phyloP scores from a whole-genome alignment of 106 monocot genomes.

The Dactylorhiza incarnata region DNA sequence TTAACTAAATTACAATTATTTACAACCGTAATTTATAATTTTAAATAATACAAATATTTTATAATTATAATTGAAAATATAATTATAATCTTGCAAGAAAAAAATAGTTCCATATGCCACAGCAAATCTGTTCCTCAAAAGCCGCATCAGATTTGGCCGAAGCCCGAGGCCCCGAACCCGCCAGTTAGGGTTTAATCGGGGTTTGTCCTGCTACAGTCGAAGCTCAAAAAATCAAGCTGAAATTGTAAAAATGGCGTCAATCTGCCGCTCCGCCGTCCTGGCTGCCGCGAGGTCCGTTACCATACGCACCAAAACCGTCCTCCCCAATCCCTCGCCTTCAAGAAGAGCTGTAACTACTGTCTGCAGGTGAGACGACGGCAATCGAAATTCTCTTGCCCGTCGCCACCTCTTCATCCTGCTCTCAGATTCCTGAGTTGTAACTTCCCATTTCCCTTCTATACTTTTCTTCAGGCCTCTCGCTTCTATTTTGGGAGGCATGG shows the following conservation, averaged over 20 bases:
- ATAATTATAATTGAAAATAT: too few species aligned
- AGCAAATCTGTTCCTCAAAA: too few species aligned
- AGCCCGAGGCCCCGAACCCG: too few species aligned
- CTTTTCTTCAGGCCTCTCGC: slow-evolving; percentile 20
- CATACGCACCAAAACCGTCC: slow-evolving; percentile 10
- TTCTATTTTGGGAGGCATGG: slow-evolving; percentile 18
- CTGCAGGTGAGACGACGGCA: slow-evolving; percentile 14
- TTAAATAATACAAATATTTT: too few species aligned
- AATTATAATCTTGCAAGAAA: too few species aligned
- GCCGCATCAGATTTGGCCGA: too few species aligned
- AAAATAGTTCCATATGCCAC: too few species aligned
- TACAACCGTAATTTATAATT: too few species aligned
- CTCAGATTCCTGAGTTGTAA: not conserved
- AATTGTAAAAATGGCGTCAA: slow-evolving; percentile 24
- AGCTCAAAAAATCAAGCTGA: too few species aligned
- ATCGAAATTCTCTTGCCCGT: not conserved
- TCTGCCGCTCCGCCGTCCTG: slow-evolving; percentile 21
- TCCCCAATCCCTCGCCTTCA: slow-evolving; percentile 10
- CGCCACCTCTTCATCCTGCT: not conserved
- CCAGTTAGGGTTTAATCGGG: too few species aligned
- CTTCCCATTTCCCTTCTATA: not conserved
- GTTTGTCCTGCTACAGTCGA: too few species aligned
- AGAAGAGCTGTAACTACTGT: slow-evolving; percentile 6
- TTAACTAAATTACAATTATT: too few species aligned
- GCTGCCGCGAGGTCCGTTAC: slow-evolving; percentile 14